Base-by-base conservation (phyloP, 2,329 filamentous ascomycete genomes). In the Cercospora nicotianae region DNA sequence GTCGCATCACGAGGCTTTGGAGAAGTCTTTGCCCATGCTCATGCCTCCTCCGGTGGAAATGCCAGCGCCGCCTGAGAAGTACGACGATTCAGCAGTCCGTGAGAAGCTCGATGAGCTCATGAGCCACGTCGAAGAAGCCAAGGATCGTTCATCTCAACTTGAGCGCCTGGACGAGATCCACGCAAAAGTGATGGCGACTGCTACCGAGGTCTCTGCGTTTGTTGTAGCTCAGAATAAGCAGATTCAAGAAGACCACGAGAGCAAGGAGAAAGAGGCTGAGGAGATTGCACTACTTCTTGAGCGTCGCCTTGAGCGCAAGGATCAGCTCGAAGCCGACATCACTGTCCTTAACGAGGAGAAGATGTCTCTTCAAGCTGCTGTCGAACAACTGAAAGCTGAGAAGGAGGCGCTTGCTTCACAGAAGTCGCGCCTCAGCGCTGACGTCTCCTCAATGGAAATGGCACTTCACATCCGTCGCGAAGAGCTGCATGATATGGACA, bases 371-470 rank as follows among this genome's bases (percentile, higher is more conserved):
- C 76, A 80, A 16, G 82, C 85, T 57, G 85, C 84, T 26, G 84
- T 92, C 23, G 81, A 86, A 20, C 79, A 82, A 8, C 81, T 94
- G 28, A 85, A 86, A 62, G 83, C 83, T 0, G 92, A 95, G 76
- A 89, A 92, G 68, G 93, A 97, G 68, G 87, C 88, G 61, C 83
- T 98, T 65, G 84, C 86, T 12, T 86, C 89, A 66, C 91, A 96
- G 75, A 97, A 94, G 83, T 89, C 89, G 57, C 88, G 90, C 65
- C 84, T 97, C 30, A 89, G 89, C 9, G 93, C 92, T 26, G 94
- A 99, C 73, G 90, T 99, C 0, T 94, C 93, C 5, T 92, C 93
- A 8, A 86, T 99, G 1, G 93, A 98, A 78, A 98, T 93, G 8
- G 94, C 95, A 0, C 86, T 98, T 31, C 88, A 90, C 18, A 89